These are phyloP conservation scores for Mollisiaceae sp. DNA, from an alignment of 2,329 filamentous ascomycete species.

Conservation along the genomic window DNA sequence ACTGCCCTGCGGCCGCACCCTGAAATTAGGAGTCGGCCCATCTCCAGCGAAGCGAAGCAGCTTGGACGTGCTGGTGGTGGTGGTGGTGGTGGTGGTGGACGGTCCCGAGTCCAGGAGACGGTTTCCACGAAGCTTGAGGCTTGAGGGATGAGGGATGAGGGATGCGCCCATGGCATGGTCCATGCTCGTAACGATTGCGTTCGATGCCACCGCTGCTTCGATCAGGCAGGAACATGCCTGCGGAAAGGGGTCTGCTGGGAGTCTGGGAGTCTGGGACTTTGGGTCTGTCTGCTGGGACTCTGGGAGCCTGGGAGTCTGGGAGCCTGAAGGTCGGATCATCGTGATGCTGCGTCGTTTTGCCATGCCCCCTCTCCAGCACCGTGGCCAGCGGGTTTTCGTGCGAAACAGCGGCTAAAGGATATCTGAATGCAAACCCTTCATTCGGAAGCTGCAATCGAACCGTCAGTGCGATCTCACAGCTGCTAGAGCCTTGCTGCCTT, in stretches of 20 bases:
- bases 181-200: neutral
- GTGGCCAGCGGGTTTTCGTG: constrained; percentile 1
- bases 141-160: too few species aligned
- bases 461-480: neutral
- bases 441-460: neutral
- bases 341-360: neutral
- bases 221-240: neutral
- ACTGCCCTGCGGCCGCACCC: neutral
- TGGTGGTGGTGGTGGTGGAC: too few species aligned
- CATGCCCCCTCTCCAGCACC: neutral
- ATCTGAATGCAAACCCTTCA: neutral
- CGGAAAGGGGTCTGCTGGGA: neutral
- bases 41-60: neutral
- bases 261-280: too few species aligned
- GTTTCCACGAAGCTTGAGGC: neutral
- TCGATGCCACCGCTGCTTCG: neutral
- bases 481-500: too few species aligned
- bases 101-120: too few species aligned
- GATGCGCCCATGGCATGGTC: too few species aligned
- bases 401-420: neutral
- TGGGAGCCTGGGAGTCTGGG: too few species aligned
- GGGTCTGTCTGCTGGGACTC: too few species aligned
- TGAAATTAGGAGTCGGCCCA: neutral
- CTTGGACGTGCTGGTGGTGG: too few species aligned
- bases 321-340: neutral